phyloP scores from a whole-genome alignment of 2,329 filamentous ascomycete genomes.

The Orbilia quercus region DNA sequence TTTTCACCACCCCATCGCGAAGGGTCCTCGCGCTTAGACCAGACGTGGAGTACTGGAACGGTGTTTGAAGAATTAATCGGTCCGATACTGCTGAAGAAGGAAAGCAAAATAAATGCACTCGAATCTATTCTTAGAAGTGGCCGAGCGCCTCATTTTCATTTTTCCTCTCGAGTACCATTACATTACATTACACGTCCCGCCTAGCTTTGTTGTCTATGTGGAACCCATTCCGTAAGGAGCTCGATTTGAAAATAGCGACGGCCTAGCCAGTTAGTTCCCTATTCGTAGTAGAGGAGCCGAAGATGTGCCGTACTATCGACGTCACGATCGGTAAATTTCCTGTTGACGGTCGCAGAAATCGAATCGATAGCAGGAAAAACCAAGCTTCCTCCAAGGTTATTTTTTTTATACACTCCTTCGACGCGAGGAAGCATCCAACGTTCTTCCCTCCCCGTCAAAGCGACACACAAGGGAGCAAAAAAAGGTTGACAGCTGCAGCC shows the following conservation, averaged over 20 bases:
- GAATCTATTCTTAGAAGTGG: constrained; percentile 54
- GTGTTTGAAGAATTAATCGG: constrained; percentile 20
- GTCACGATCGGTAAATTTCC: neutral
- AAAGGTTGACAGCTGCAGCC: constrained; percentile 56
- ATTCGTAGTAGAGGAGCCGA: neutral
- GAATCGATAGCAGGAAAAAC: constrained; percentile 8
- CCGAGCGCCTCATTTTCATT: constrained; percentile 51
- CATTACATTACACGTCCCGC: constrained; percentile 32
- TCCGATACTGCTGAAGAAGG: no score
- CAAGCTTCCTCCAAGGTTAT: constrained; percentile 37
- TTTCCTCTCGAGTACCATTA: constrained; percentile 20
- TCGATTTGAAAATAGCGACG: constrained; percentile 41
- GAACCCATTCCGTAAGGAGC: constrained; percentile 40
- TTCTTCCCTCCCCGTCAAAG: constrained; percentile 41
- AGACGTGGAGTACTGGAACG: constrained; percentile 37
- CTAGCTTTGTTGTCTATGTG: constrained; percentile 54
- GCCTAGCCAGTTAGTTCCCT: constrained; percentile 3
- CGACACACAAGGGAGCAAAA: constrained; percentile 45
- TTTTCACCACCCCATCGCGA: constrained; percentile 32
- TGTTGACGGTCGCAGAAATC: neutral
- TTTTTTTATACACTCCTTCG: constrained; percentile 45
- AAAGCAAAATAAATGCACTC: constrained; percentile 52
- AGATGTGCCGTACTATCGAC: neutral
- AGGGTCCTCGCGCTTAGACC: constrained; percentile 53
- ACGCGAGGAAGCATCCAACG: constrained; percentile 40